Percentiles rank a stretch among this genome's conserved stretches.
Conservation (phyloP, 768 basidiomycete species). For the Omphalotus guepiniiformis region DNA sequence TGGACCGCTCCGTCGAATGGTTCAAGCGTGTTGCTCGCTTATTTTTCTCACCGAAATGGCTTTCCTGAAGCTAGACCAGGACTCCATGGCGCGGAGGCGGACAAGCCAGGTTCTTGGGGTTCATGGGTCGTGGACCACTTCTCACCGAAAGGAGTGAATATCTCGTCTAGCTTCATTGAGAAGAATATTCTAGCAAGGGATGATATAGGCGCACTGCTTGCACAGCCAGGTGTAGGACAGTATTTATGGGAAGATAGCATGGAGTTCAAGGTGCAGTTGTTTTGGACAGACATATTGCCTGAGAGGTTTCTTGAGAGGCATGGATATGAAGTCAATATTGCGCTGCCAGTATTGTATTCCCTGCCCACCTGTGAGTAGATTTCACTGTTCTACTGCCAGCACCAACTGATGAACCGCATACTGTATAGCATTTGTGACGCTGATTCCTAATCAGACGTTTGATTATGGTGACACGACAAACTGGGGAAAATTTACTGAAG, state of each 20-base stretch:
- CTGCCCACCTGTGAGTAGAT: constrained; percentile 10
- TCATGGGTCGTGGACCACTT: constrained; percentile 17
- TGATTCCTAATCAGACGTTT: constrained; percentile 9
- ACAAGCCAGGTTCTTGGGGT: constrained; percentile 15
- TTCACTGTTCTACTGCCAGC: no score
- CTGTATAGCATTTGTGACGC: no score
- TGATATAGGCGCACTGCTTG: constrained; percentile 10
- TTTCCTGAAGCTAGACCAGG: constrained; percentile 14
- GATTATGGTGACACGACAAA: constrained; percentile 13
- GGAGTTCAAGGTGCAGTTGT: constrained; percentile 14
- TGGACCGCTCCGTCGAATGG: constrained; percentile 13
- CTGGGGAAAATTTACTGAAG: constrained; percentile 13
- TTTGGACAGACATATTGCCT: constrained; percentile 14
- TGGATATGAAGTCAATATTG: constrained; percentile 15
- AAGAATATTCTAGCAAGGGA: constrained; percentile 12
- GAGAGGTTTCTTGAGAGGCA: constrained; percentile 15
- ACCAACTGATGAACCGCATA: no score
- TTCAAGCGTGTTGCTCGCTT: constrained; percentile 12
- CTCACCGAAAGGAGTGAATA: constrained; percentile 11
- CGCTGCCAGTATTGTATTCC: constrained; percentile 13
- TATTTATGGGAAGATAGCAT: constrained; percentile 17
- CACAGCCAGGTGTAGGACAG: constrained; percentile 13
- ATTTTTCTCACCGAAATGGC: constrained; percentile 15
- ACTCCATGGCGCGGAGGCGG: constrained; percentile 9
- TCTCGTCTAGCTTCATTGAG: constrained; percentile 12